phyloP scores from a whole-genome alignment of 768 basidiomycete genomes.

The Mycena floridula region DNA sequence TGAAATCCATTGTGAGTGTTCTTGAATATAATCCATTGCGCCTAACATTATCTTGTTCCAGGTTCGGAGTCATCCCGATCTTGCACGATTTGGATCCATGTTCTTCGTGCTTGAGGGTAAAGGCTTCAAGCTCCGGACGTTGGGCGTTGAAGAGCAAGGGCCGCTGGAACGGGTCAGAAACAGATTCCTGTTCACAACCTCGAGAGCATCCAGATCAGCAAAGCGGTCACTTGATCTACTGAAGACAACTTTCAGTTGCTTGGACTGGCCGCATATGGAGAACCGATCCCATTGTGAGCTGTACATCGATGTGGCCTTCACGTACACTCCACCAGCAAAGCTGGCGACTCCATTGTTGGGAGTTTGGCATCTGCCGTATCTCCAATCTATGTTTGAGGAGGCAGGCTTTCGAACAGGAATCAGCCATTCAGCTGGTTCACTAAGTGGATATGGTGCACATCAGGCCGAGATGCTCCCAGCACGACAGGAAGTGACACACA shows the following conservation, averaged over 20 bases:
- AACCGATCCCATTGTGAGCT: background rate
- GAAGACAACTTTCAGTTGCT: background rate
- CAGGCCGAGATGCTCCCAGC: background rate
- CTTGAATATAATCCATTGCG: background rate
- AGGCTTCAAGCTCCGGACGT: background rate
- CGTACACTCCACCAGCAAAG: background rate
- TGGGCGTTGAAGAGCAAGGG: background rate
- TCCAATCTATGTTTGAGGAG: background rate
- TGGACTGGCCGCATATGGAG: background rate
- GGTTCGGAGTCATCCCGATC: background rate
- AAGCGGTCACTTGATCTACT: background rate
- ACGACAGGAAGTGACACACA: background rate
- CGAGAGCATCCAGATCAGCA: background rate
- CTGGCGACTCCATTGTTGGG: background rate
- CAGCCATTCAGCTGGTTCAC: background rate
- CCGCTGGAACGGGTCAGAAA: background rate
- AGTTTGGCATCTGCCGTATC: background rate
- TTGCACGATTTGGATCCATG: background rate
- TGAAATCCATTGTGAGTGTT: background rate
- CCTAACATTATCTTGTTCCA: background rate
- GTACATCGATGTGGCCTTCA: background rate
- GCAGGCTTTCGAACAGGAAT: background rate
- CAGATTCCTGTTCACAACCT: background rate
- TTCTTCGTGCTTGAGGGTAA: background rate
- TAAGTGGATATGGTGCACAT: background rate